Conservation (phyloP, 2,329 filamentous ascomycete genomes). For the Pyricularia grisea region DNA sequence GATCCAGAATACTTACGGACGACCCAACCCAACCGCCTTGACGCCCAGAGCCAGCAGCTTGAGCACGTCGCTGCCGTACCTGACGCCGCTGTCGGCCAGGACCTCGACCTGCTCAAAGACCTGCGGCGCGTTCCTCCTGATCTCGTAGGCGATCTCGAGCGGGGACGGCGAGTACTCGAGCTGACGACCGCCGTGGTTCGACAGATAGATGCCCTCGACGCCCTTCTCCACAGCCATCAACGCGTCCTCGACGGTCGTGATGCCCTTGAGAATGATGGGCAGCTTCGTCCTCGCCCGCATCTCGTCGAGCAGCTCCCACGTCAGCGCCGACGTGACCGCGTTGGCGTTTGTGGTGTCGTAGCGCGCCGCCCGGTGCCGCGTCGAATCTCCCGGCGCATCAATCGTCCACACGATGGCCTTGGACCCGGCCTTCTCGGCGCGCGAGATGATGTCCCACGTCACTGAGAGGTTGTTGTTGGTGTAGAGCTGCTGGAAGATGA, state of each 20-base stretch:
- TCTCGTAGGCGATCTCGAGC: slow-evolving; percentile 64
- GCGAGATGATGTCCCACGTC: slow-evolving; percentile 21
- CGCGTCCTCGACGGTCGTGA: slow-evolving; percentile 92
- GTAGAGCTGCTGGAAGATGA: slow-evolving; percentile 25
- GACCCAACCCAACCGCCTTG: slow-evolving; percentile 58
- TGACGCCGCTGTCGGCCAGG: slow-evolving; percentile 79
- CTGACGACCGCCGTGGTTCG: slow-evolving; percentile 85
- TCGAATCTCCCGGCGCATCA: slow-evolving; percentile 16
- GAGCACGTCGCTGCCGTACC: slow-evolving; percentile 77
- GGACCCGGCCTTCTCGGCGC: slow-evolving; percentile 21
- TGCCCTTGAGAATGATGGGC: slow-evolving; percentile 83
- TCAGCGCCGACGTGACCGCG: slow-evolving; percentile 8
- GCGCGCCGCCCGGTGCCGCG: slow-evolving; percentile 13
- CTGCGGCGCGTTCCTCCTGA: slow-evolving; percentile 65
- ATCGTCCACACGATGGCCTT: slow-evolving; percentile 29
- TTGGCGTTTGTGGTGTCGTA: slow-evolving; percentile 12
- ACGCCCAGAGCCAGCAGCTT: slow-evolving; percentile 83
- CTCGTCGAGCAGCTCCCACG: slow-evolving; percentile 17
- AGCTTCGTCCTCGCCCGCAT: slow-evolving; percentile 49
- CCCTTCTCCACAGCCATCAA: slow-evolving; percentile 65
- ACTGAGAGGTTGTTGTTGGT: slow-evolving; percentile 22
- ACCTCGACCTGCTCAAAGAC: slow-evolving; percentile 66
- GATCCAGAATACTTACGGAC: neutral
- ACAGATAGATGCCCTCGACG: slow-evolving; percentile 75
- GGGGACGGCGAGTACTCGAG: slow-evolving; percentile 73